Conservation (phyloP, 331 rosid species). For the Prunus yedoensis region DNA sequence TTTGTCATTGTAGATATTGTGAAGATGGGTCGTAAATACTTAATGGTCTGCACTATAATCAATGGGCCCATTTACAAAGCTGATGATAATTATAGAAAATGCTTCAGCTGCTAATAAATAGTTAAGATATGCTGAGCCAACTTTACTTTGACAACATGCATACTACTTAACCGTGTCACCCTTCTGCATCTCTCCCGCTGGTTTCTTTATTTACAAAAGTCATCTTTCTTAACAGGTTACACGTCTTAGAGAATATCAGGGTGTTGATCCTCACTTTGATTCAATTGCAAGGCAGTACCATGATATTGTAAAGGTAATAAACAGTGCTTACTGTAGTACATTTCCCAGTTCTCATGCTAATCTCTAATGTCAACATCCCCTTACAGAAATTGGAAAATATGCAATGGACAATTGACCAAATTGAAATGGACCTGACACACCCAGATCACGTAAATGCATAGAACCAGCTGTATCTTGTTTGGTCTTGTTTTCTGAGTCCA, state of each 20-base stretch:
- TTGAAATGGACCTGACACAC: conserved; percentile 85
- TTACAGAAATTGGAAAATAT: conserved; percentile 86
- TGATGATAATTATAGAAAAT: not conserved
- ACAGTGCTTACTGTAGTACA: not conserved
- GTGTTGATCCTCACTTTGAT: conserved; percentile 95
- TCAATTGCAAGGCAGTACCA: conserved; percentile 90
- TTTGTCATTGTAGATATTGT: not conserved
- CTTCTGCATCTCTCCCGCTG: not conserved
- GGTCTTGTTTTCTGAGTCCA: not conserved
- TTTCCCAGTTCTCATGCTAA: not conserved
- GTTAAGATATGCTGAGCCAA: not conserved
- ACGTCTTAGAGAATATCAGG: conserved; percentile 90
- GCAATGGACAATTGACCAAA: conserved; percentile 98
- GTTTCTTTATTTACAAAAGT: not conserved
- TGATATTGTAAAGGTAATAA: conserved; percentile 74
- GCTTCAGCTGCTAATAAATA: conserved; percentile 1
- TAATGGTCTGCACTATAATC: not conserved
- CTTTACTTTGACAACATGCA: not conserved
- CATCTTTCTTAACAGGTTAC: conserved; percentile 57
- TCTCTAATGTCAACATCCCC: conserved; percentile 3
- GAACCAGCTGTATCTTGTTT: not conserved
- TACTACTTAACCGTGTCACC: not conserved
- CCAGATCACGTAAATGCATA: conserved; percentile 62
- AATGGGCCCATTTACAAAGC: not conserved
- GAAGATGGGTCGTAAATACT: not conserved